Evolutionary conservation across 2,329 filamentous ascomycete species (phyloP).

Genomic region (Penicillium polonicum): DNA sequence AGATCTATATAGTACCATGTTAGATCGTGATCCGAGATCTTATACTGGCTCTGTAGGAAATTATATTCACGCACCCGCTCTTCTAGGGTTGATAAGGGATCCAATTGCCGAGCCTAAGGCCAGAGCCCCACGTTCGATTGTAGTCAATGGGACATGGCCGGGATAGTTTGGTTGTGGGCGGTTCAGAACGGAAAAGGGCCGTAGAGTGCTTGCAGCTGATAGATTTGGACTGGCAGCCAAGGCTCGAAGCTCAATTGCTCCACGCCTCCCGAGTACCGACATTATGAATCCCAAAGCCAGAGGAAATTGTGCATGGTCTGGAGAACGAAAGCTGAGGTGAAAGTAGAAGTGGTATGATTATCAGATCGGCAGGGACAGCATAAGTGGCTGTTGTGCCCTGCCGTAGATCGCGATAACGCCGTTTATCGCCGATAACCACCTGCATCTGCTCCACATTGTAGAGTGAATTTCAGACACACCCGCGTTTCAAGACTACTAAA

Average conservation of each 20-base stretch:
- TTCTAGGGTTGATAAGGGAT: conserved; percentile 69
- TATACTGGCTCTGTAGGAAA: not conserved
- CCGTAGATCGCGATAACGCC: conserved; percentile 13
- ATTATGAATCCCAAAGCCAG: conserved; percentile 22
- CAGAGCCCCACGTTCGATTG: conserved; percentile 71
- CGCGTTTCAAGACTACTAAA: not conserved
- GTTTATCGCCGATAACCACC: conserved; percentile 20
- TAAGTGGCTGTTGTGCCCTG: not conserved
- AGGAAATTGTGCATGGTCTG: conserved; percentile 12
- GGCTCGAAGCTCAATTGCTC: conserved; percentile 17
- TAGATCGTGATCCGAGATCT: conserved; percentile 3
- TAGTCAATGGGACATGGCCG: conserved; percentile 85
- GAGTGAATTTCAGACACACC: conserved; percentile 5
- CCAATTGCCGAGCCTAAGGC: conserved; percentile 61
- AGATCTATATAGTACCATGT: conserved; percentile 62
- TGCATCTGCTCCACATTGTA: conserved; percentile 5
- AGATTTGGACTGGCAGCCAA: conserved; percentile 9
- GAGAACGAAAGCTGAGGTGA: not conserved
- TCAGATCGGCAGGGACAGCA: conserved; percentile 12
- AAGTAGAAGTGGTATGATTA: conserved; percentile 22
- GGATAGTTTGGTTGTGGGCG: conserved; percentile 85
- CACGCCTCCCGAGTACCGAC: conserved; percentile 28
- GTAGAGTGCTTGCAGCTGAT: conserved; percentile 22
- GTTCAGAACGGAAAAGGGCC: conserved; percentile 76
- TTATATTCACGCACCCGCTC: conserved; percentile 59